Base-by-base conservation (phyloP, 169 alveolate genomes). In the Neospora caninum region DNA sequence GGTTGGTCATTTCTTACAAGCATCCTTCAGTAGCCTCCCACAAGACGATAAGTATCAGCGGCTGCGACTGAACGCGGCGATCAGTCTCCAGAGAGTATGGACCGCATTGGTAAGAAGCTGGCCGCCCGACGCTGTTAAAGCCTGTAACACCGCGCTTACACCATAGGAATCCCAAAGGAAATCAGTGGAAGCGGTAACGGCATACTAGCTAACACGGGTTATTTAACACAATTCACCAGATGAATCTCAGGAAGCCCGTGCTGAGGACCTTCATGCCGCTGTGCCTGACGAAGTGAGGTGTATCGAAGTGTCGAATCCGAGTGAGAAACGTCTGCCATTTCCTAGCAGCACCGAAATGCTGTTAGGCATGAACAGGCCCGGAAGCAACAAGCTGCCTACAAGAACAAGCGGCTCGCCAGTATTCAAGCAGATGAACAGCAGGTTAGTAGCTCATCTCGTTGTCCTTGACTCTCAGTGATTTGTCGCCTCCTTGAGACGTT, bases 231-330 rank as follows among this genome's bases (percentile, higher is more conserved):
- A 0, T 2, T 38, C 49, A 29, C 39, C 18, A n/a, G 49, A n/a
- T n/a, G 86, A n/a, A 10, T 7, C 86, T n/a, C 82, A 78, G 86
- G 45, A 78, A 36, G 86, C 86, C 4, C 39, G 86, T 10, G 86
- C 86, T 20, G 86, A 78, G 45, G 86, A 78, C 29, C 86, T 78
- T 16, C 86, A 78, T 43, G 86, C 86, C n/a, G 45, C 39, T 13
- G 39, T 78, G 86, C 86, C 43, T n/a, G 43, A 78, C 1, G 86
- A 78, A 38, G n/a, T 78, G 49, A 18, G 86, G n/a, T 18, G 73
- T 18, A 20, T 20, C 73, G 86, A 29, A 4, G 27, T 6, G 49
- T 25, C 42, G 45, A 18, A 13, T 38, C 1, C 22, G 39, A 78
- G 43, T 78, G 49, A 13, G 42, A 36, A 10, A 38, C 18, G 4